phyloP scores from a whole-genome alignment of 129 eudicot genomes.

The Saposhnikovia divaricata region DNA sequence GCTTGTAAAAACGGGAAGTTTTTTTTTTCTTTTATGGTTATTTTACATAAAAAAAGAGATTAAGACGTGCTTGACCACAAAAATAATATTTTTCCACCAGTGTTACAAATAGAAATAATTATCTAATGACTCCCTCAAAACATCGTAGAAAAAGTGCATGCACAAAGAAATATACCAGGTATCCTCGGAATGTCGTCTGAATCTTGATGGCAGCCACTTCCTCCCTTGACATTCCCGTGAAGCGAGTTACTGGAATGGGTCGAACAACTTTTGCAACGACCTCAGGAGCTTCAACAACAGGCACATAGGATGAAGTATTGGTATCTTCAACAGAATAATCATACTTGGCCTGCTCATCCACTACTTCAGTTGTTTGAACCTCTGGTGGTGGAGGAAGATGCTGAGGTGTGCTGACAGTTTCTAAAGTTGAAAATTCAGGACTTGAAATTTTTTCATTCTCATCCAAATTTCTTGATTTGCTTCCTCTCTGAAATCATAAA shows the following conservation, averaged over 20 bases:
- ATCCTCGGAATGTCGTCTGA: constrained; percentile 84
- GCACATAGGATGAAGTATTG: constrained; percentile 64
- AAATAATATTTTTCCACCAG: not conserved
- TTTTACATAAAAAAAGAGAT: not conserved
- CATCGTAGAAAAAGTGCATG: not conserved
- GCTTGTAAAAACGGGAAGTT: not conserved
- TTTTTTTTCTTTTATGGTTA: not conserved
- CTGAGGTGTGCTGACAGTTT: constrained; percentile 28
- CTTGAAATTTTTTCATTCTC: constrained; percentile 37
- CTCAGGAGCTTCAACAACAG: constrained; percentile 70
- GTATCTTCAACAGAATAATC: constrained; percentile 59
- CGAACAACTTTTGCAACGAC: constrained; percentile 63
- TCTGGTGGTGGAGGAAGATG: constrained; percentile 43
- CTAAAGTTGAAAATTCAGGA: constrained; percentile 25
- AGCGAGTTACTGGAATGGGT: constrained; percentile 39
- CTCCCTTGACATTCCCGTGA: constrained; percentile 61
- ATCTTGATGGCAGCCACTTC: constrained; percentile 75
- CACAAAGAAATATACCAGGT: constrained; percentile 52
- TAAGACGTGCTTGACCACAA: not conserved
- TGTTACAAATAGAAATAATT: not conserved
- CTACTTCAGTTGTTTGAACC: constrained; percentile 42
- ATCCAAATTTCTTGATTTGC: constrained; percentile 42
- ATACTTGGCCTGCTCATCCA: constrained; percentile 63
- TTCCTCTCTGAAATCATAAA: constrained; percentile 39
- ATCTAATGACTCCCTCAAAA: not conserved